Evolutionary conservation across 2,329 filamentous ascomycete genomes (phyloP).

Genomic region (Cladosporium sp.): DNA sequence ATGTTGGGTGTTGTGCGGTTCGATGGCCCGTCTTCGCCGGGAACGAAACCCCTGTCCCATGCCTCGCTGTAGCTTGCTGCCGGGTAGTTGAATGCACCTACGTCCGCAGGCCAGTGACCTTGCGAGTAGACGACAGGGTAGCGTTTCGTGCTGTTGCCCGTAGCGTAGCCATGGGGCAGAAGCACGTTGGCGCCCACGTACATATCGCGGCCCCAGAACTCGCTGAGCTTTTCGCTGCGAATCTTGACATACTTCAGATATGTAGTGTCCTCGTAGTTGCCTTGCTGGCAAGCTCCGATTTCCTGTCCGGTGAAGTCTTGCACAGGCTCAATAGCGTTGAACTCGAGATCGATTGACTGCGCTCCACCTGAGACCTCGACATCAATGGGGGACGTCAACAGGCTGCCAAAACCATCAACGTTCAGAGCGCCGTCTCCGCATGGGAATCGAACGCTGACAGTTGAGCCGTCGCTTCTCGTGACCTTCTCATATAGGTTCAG

Average conservation of each 20-base stretch:
- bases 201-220: slow-evolving; percentile 40
- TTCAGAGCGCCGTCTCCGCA: slow-evolving; percentile 31
- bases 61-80: slow-evolving; percentile 17
- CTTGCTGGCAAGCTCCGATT: slow-evolving; percentile 41
- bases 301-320: slow-evolving; percentile 36
- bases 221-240: slow-evolving; percentile 38
- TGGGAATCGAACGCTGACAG: slow-evolving; percentile 38
- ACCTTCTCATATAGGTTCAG: slow-evolving; percentile 39
- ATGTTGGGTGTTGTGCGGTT: slow-evolving; percentile 37
- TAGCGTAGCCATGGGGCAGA: slow-evolving; percentile 38
- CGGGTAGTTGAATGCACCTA: slow-evolving; percentile 26
- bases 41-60: slow-evolving; percentile 38
- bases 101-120: slow-evolving; percentile 26
- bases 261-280: slow-evolving; percentile 40
- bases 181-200: slow-evolving; percentile 41
- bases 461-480: slow-evolving; percentile 40
- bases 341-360: slow-evolving; percentile 36
- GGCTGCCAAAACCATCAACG: slow-evolving; percentile 36
- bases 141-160: slow-evolving; percentile 32
- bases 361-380: slow-evolving; percentile 31
- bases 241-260: slow-evolving; percentile 41
- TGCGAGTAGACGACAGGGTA: slow-evolving; percentile 42
- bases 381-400: slow-evolving; percentile 30
- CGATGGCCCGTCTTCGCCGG: slow-evolving; percentile 28
- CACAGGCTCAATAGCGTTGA: slow-evolving; percentile 32